Percentiles rank a stretch among this genome's conserved stretches.
Evolutionary conservation across 2,329 filamentous ascomycete genomes (phyloP).

Genomic region (Curvularia verruculosa): DNA sequence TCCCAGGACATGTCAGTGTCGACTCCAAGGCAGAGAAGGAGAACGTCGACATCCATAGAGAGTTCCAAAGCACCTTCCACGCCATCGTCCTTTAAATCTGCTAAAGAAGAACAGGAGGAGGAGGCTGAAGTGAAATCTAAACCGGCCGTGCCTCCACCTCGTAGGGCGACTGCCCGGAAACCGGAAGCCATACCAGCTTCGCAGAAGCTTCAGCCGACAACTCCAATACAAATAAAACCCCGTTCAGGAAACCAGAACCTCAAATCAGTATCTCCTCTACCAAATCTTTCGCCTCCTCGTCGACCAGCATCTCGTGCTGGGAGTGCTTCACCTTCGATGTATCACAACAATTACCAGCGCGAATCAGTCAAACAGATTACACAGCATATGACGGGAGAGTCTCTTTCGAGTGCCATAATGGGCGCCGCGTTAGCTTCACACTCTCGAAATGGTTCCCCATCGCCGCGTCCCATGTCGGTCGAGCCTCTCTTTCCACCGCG

Average conservation of each 20-base stretch:
- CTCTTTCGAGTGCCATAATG: slow-evolving; percentile 75
- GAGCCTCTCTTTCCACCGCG: slow-evolving; percentile 50
- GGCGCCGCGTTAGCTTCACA: slow-evolving; percentile 72
- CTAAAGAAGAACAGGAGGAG: slow-evolving; percentile 43
- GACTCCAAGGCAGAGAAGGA: slow-evolving; percentile 25
- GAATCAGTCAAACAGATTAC: slow-evolving; percentile 47
- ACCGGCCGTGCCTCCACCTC: slow-evolving; percentile 45
- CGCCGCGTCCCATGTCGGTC: slow-evolving; percentile 37
- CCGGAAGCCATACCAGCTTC: slow-evolving; percentile 12
- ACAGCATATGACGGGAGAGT: slow-evolving; percentile 64
- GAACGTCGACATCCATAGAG: slow-evolving; percentile 35
- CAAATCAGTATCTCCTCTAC: slow-evolving; percentile 32
- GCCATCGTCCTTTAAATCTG: slow-evolving; percentile 45
- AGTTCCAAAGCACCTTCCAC: slow-evolving; percentile 38
- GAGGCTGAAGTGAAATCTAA: slow-evolving; percentile 37
- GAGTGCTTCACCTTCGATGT: slow-evolving; percentile 35
- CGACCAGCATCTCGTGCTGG: slow-evolving; percentile 31
- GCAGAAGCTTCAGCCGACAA: slow-evolving; percentile 20
- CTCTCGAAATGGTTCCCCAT: slow-evolving; percentile 57
- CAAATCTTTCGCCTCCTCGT: slow-evolving; percentile 25
- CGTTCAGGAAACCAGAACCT: slow-evolving; percentile 42
- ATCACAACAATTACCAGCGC: slow-evolving; percentile 50
- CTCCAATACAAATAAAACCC: slow-evolving; percentile 35
- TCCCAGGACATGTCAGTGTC: slow-evolving; percentile 35
- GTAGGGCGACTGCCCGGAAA: slow-evolving; percentile 35